These are phyloP conservation scores for Lupinus albus DNA, from an alignment of 306 rosid species.

Conservation along the genomic window DNA sequence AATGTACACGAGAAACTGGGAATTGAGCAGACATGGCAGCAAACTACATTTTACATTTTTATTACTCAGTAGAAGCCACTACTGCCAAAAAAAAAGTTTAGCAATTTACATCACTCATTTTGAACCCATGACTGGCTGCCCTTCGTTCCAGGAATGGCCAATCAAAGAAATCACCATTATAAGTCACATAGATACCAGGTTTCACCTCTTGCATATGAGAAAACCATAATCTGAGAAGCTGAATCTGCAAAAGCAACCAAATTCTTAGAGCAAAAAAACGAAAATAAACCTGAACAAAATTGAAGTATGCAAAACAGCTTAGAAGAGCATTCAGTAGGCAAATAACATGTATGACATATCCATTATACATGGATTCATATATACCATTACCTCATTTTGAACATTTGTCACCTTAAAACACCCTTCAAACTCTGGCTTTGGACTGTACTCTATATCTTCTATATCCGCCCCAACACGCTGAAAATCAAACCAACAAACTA, in stretches of 20 bases:
- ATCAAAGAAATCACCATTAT: conserved; percentile 94
- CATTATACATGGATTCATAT: conserved; percentile 17
- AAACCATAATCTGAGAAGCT: conserved; percentile 91
- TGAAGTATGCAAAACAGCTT: conserved; percentile 28
- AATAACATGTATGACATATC: conserved; percentile 11
- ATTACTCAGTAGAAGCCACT: conserved; percentile 29
- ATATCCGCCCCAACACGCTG: conserved; percentile 96
- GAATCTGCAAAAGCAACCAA: conserved; percentile 59
- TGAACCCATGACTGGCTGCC: conserved; percentile 82
- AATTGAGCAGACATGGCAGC: conserved; percentile 22
- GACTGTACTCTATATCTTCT: conserved; percentile 91
- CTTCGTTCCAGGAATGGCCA: conserved; percentile 97
- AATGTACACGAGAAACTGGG: conserved; percentile 19
- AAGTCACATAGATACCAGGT: conserved; percentile 95
- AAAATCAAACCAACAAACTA: conserved; percentile 45
- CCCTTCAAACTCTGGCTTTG: conserved; percentile 95
- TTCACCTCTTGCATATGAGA: conserved; percentile 94
- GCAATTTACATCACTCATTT: conserved; percentile 81
- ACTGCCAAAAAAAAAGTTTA: conserved; percentile 33
- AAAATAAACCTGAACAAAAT: conserved; percentile 15
- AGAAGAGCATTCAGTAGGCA: conserved; percentile 23
- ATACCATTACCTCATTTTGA: conserved; percentile 73
- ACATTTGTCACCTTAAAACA: conserved; percentile 86
- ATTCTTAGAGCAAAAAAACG: conserved; percentile 9
- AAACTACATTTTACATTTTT: conserved; percentile 22